phyloP scores from a whole-genome alignment of 179 eudicot species.

The Vitellaria paradoxa region DNA sequence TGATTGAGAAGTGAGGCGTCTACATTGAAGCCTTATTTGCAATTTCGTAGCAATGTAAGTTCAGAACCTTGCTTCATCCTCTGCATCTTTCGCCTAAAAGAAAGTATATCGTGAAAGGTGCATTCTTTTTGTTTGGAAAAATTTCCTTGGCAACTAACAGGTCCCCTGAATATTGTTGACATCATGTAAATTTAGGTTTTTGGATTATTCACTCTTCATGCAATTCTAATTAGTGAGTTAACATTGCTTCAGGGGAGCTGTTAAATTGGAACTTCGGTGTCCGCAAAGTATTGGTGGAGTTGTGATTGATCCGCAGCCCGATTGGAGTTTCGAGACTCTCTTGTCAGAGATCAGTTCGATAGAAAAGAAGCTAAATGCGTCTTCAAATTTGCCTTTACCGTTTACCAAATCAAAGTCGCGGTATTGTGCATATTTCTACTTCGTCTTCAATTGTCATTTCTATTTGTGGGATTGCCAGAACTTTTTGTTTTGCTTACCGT shows the following conservation, averaged over 20 bases:
- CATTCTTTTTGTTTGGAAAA: no score
- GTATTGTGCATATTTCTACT: slow-evolving; percentile 24
- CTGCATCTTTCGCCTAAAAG: neutral
- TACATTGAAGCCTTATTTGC: neutral
- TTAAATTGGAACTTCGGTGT: slow-evolving; percentile 42
- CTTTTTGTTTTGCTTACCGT: neutral
- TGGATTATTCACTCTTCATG: neutral
- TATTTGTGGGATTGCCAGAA: neutral
- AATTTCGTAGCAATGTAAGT: slow-evolving; percentile 6
- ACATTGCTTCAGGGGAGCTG: slow-evolving; percentile 39
- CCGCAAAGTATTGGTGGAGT: slow-evolving; percentile 46
- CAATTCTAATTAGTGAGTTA: slow-evolving; percentile 1
- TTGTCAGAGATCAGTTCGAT: slow-evolving; percentile 56
- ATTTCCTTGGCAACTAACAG: no score
- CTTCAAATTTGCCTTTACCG: slow-evolving; percentile 31
- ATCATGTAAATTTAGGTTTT: neutral
- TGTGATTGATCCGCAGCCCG: slow-evolving; percentile 71
- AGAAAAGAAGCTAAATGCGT: slow-evolving; percentile 42
- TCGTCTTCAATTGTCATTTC: neutral
- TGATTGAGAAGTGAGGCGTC: neutral
- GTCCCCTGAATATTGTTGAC: neutral
- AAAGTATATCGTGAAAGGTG: no score
- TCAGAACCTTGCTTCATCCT: neutral
- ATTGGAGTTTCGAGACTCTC: slow-evolving; percentile 70
- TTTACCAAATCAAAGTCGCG: slow-evolving; percentile 38